Evolutionary conservation across 2,329 filamentous ascomycete genomes (phyloP), one percentile per base, ranked within the genome.

Genomic region (Aspergillus sp.): DNA sequence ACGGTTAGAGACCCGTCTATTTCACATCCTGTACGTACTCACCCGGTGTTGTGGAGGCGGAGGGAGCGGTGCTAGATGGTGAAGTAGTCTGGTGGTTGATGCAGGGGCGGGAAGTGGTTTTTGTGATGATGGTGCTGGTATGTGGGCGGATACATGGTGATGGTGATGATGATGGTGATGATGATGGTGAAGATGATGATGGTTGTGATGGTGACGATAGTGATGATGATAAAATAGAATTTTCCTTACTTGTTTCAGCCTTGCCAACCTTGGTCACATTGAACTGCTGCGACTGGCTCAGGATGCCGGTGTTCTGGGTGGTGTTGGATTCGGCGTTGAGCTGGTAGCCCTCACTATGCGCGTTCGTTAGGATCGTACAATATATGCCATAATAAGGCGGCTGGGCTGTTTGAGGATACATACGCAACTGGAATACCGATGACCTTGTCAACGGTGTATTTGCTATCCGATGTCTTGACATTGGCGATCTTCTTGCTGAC

Each of bases 251-350:
- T 54, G 66, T 55, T 51, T 66, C 49, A 23, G 39, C 50, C n/a
- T 62, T 59, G 17, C 58, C 65, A 30, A 68, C 65, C 19, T 62
- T 59, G 4, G 66, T 68, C 28, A 68, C 63, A 47, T 68, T 62
- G 64, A 70, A 66, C 65, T 65, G 70, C 36, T 70, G 65, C 17
- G 76, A 78, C 69, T 80, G 78, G 25, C 77, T 76, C 32, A 81
- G 68, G 61, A 80, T 80, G 39, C 78, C 79, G 38, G 57, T 71
- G 65, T 76, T 77, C 28, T 64, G 60, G 15, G 63, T 62, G 19
- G 63, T 61, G 39, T 72, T 71, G 53, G 76, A 74, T 57, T 77
- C 54, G 59, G 79, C 70, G 67, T 80, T 79, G 72, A 80, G 71
- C 60, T 78, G 78, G 67, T 79, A 80, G 52, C 72, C 75, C 30